phyloP scores from a whole-genome alignment of 2,329 filamentous ascomycete species.

The Knufia fluminis region DNA sequence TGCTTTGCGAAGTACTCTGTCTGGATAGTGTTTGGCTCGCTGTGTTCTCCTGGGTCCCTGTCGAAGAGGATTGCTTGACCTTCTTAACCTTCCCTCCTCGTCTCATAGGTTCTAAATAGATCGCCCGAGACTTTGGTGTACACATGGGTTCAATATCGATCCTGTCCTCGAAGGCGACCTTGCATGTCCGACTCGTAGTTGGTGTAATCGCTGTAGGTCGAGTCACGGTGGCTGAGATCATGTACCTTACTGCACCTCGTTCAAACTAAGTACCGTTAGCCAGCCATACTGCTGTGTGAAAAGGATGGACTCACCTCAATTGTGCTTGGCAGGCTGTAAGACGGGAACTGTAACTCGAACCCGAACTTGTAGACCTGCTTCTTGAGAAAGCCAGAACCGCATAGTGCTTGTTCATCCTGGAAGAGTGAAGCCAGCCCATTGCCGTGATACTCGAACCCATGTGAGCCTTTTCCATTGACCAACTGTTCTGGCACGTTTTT shows the following conservation, averaged over 20 bases:
- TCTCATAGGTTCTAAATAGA: slow-evolving; percentile 81
- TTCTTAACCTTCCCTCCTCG: slow-evolving; percentile 55
- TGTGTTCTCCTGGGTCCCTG: slow-evolving; percentile 35
- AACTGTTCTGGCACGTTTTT: slow-evolving; percentile 42
- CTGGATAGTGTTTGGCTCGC: slow-evolving; percentile 37
- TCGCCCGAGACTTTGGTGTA: slow-evolving; percentile 67
- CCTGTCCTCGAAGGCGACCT: slow-evolving; percentile 68
- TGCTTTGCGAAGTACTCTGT: slow-evolving; percentile 20
- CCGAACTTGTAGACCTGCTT: slow-evolving; percentile 59
- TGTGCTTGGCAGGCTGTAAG: slow-evolving; percentile 62
- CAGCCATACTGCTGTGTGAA: slow-evolving; percentile 11
- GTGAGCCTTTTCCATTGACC: slow-evolving; percentile 46
- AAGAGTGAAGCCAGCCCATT: slow-evolving; percentile 57
- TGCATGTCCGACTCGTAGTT: slow-evolving; percentile 68
- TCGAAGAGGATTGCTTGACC: slow-evolving; percentile 37
- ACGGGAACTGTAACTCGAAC: slow-evolving; percentile 54
- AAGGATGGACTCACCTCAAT: slow-evolving; percentile 64
- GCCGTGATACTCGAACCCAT: slow-evolving; percentile 48
- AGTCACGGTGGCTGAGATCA: slow-evolving; percentile 81
- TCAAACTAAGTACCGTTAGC: slow-evolving; percentile 62
- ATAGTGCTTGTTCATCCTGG: slow-evolving; percentile 55
- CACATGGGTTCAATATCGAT: slow-evolving; percentile 73
- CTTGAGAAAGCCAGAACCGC: slow-evolving; percentile 53
- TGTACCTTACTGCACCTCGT: slow-evolving; percentile 83
- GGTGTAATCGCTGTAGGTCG: slow-evolving; percentile 78